Conservation (phyloP, 2,329 filamentous ascomycete species). For the Venturia oleaginea region DNA sequence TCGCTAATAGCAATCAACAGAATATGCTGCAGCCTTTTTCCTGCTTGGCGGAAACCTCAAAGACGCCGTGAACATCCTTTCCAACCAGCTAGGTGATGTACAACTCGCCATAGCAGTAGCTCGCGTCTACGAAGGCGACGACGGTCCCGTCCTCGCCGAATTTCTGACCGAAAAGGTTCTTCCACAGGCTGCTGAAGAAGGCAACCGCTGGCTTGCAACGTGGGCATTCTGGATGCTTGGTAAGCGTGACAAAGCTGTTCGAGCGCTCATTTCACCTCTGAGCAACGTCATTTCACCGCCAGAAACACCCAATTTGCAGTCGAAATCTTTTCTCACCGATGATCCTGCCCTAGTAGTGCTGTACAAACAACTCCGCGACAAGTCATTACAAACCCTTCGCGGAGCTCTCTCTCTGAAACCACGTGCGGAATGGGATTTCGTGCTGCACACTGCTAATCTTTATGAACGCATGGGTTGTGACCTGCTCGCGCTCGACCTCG, state of each 20-base stretch:
- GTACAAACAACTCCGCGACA: slow-evolving; percentile 76
- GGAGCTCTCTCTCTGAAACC: slow-evolving; percentile 77
- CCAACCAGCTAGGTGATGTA: slow-evolving; percentile 78
- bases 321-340: slow-evolving; percentile 76
- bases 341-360: slow-evolving; percentile 83
- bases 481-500: slow-evolving; percentile 64
- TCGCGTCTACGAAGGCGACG: slow-evolving; percentile 80
- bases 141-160: slow-evolving; percentile 61
- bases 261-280: slow-evolving; percentile 72
- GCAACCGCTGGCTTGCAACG: slow-evolving; percentile 86
- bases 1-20: slow-evolving; percentile 33
- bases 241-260: slow-evolving; percentile 72
- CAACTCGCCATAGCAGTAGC: slow-evolving; percentile 84
- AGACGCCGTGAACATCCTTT: slow-evolving; percentile 77
- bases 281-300: slow-evolving; percentile 63
- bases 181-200: slow-evolving; percentile 64
- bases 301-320: slow-evolving; percentile 58
- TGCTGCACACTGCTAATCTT: slow-evolving; percentile 72
- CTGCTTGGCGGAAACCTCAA: slow-evolving; percentile 75
- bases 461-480: slow-evolving; percentile 94
- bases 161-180: slow-evolving; percentile 75
- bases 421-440: slow-evolving; percentile 77
- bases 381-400: slow-evolving; percentile 71
- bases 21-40: slow-evolving; percentile 95
- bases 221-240: slow-evolving; percentile 94